Base-by-base conservation (phyloP, 495 filamentous ascomycete genomes). In the Staphylotrichum longicolle region DNA sequence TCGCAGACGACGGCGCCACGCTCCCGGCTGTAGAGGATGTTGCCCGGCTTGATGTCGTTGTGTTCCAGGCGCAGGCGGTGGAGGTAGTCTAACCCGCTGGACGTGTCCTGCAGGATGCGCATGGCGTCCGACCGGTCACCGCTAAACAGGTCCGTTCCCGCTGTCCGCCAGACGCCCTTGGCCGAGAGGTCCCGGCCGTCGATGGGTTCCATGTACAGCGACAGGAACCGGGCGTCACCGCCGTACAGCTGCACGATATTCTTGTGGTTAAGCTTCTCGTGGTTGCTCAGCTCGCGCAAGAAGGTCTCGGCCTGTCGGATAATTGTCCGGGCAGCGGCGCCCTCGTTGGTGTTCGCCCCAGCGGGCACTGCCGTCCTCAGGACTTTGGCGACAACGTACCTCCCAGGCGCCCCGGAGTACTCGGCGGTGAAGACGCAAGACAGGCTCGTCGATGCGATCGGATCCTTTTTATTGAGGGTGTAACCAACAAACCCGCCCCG, bases 41-140 rank as follows among this genome's bases (percentile, higher is more conserved):
- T 82, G 15, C 76, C 77, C 15, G 78, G 78, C 59, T 81, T 80
- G 69, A 82, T 81, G 63, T 81, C 78, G 68, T 80, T 81, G 61
- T 81, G 78, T 51, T 78, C 73, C 35, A 78, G 68, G 14, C 72
- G 70, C 41, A 73, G 74, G 53, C 70, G 67, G 68, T 80, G 78
- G 32, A 81, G 69, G 68, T 80, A 82, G 55, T 78, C 68, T 57
- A 81, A 59, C 7, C 75, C 79, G 56, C 71, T 67, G 37, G 75
- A 67, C 34, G 76, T 79, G 59, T 81, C 79, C 33, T 71, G 74
- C 8, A 81, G 59, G 47, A 81, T 81, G 55, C 77, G 75, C 44
- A 72, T 20, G 15, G 72, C 77, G 53, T 81, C 78, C 6, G 62
- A 57, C 4, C 74, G 71, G 47, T 66, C 64, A 27, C 79, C 79